Base-by-base conservation (phyloP, 2,329 filamentous ascomycete genomes). In the Huntiella abstrusa region DNA sequence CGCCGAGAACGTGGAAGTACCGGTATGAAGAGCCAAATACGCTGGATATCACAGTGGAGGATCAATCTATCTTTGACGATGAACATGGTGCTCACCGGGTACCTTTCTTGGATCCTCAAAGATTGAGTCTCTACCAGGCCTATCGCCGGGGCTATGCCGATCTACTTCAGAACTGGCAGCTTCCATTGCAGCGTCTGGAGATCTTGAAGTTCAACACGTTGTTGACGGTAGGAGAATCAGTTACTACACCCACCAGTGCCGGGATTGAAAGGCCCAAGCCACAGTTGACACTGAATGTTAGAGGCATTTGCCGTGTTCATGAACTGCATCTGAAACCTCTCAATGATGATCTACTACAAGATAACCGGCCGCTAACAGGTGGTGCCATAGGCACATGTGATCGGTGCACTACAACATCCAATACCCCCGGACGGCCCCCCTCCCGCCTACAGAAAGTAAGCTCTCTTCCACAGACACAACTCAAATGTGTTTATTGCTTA, bases 201-300 rank as follows among this genome's bases (percentile, higher is more conserved):
- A 70, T 82, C 22, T 67, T 81, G 60, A 81, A 82, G 55, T 81
- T 80, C 55, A 80, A 80, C 51, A 68, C 73, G 3, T 61, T 80
- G 35, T 70, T 70, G 46, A 69, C 33, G 11, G 22, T 28, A 10
- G 22, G 22, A 7, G 22, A 28, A 28, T 28, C 22, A 10, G 22
- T 28, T 3, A 28, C 22, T 28, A 28, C 22, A 28, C 17, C 16
- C 7, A n/a, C 43, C 2, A n/a, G 10, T 22, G 10, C 13, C 35
- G 7, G 36, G 15, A 1, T 19, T 39, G 7, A 33, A 35, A 45
- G 33, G 39, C 47, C 13, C 59, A 59, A 33, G 60, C 65, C 41
- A 60, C 59, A 2, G 60, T 16, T 43, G 22, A 43, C 41, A 2
- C 65, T 80, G 6, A 75, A 79, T 53, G 68, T 78, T 2, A 74